Conservation (phyloP, 163 green algal genomes). For the Chlamydomonas reinhardtii region DNA sequence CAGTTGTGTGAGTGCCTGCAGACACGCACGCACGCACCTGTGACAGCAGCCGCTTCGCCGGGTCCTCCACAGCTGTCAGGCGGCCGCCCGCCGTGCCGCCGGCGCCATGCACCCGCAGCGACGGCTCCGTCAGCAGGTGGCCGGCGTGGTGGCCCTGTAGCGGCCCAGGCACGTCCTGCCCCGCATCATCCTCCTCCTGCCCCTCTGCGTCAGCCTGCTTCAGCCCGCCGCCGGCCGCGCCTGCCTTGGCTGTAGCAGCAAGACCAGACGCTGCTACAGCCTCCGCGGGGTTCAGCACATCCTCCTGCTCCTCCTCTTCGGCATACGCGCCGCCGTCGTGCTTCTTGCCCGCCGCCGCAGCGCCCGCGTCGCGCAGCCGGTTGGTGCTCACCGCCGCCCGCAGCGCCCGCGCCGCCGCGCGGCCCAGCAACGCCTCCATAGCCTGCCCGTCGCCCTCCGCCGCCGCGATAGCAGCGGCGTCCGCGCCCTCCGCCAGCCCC, state of each 20-base stretch:
- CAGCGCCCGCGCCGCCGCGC: conserved; percentile 28
- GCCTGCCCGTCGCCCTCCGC: conserved; percentile 5
- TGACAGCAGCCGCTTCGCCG: conserved; percentile 53
- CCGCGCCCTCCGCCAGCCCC: background rate
- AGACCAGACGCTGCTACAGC: too few species aligned
- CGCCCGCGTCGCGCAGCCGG: background rate
- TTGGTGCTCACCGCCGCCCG: too few species aligned
- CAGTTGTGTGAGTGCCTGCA: too few species aligned
- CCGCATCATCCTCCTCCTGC: too few species aligned
- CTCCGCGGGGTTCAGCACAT: too few species aligned
- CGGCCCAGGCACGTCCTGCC: too few species aligned
- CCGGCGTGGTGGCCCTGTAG: background rate
- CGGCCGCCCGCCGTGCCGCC: background rate
- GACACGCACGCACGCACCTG: too few species aligned
- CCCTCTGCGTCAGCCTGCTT: too few species aligned
- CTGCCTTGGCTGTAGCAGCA: too few species aligned
- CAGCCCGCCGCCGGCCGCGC: too few species aligned
- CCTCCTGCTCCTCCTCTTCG: too few species aligned
- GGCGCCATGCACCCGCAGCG: background rate
- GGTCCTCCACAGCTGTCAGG: conserved; percentile 29
- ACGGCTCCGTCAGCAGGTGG: background rate
- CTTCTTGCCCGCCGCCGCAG: background rate
- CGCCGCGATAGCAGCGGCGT: background rate
- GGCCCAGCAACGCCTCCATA: conserved; percentile 40
- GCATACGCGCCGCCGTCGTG: too few species aligned